These are phyloP conservation scores for Hypomyces rosellus DNA, from an alignment of 2,329 filamentous ascomycete genomes.

Conservation along the genomic window DNA sequence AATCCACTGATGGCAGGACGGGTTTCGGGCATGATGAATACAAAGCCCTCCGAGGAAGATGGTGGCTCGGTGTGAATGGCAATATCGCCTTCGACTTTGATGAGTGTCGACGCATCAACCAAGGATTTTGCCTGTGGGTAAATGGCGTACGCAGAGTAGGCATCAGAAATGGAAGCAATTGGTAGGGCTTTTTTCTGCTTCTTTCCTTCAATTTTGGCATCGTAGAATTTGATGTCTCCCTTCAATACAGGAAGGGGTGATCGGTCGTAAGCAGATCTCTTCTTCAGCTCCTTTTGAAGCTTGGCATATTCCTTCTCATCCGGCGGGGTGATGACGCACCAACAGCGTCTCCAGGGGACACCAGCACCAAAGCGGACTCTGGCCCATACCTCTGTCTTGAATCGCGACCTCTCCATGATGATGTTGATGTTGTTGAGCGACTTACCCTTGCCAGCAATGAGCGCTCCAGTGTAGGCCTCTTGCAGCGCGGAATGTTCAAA, in stretches of 20 bases:
- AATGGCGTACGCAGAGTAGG: conserved; percentile 88
- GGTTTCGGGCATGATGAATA: conserved; percentile 95
- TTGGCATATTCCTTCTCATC: conserved; percentile 89
- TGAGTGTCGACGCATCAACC: conserved; percentile 87
- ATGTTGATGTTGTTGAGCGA: conserved; percentile 79
- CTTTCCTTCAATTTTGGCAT: conserved; percentile 65
- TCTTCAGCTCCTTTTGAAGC: conserved; percentile 75
- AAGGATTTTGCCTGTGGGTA: conserved; percentile 92
- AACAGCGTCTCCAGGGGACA: conserved; percentile 92
- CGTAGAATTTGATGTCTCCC: conserved; percentile 92
- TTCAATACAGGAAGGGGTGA: conserved; percentile 61
- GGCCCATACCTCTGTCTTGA: conserved; percentile 86
- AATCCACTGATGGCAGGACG: conserved; percentile 90
- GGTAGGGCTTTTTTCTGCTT: conserved; percentile 87
- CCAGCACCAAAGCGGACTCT: conserved; percentile 92
- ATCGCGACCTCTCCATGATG: conserved; percentile 75
- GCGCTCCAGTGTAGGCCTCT: conserved; percentile 91
- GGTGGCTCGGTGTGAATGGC: conserved; percentile 77
- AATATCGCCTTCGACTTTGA: conserved; percentile 90
- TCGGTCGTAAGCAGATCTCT: conserved; percentile 76
- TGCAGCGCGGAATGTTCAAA: conserved; percentile 90
- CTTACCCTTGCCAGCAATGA: conserved; percentile 93
- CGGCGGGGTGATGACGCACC: conserved; percentile 89
- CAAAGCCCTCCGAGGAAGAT: conserved; percentile 80
- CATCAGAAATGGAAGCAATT: conserved; percentile 85